Evolutionary conservation across 2,329 filamentous ascomycete species (phyloP).

Genomic region (Fusarium sp.): DNA sequence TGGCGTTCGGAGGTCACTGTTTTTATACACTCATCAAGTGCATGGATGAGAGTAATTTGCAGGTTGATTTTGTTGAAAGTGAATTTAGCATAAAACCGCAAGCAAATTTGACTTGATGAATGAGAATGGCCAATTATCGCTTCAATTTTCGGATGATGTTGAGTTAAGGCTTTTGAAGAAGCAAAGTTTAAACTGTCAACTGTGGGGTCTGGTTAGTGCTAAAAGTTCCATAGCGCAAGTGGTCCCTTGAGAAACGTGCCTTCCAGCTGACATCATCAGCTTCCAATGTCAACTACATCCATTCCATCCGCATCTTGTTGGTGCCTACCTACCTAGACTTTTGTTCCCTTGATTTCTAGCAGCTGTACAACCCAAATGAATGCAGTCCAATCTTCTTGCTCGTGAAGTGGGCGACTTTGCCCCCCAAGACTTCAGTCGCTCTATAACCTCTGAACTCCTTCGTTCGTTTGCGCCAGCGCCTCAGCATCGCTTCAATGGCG

Average conservation of each 20-base stretch:
- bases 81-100: background rate
- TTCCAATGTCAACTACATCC: background rate
- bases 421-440: constrained; percentile 71
- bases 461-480: constrained; percentile 75
- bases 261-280: constrained; percentile 42
- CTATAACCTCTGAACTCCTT: constrained; percentile 73
- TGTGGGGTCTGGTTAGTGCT: constrained; percentile 30
- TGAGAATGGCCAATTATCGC: background rate
- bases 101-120: background rate
- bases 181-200: constrained; percentile 33
- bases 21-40: constrained; percentile 1
- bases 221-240: constrained; percentile 14
- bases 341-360: background rate
- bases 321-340: background rate
- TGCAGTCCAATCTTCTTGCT: constrained; percentile 82
- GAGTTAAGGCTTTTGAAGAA: constrained; percentile 18
- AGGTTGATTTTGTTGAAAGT: background rate
- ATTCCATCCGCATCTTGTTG: background rate
- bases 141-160: background rate
- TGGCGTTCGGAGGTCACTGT: background rate
- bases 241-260: constrained; percentile 16
- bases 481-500: constrained; percentile 76
- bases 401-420: constrained; percentile 77
- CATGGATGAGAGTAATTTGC: constrained; percentile 31
- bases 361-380: constrained; percentile 53